Base-by-base conservation (phyloP, 2,329 filamentous ascomycete genomes). In the Gnomoniopsis smithogilvyi region DNA sequence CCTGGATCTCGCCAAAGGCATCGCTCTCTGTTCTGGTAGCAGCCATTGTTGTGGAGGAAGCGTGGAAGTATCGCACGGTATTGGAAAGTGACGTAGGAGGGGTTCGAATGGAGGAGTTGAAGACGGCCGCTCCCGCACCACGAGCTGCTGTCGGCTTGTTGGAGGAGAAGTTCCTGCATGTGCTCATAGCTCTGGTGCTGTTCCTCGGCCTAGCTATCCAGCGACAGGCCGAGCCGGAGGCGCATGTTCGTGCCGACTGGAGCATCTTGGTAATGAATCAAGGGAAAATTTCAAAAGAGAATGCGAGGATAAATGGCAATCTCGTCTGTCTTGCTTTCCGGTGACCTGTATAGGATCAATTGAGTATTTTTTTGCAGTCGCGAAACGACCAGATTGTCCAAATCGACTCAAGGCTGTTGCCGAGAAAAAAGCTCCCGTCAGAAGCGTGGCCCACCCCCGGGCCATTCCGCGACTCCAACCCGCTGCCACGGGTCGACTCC, bases 1-100 rank as follows among this genome's bases (percentile, higher is more conserved):
- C 93, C 81, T 96, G 87, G 75, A 99, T 86, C 80, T 96, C 92
- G 78, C 95, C 95, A 81, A 98, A 98, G 77, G 95, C 95, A 82
- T 99, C 95, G 77, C 86, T 95, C 80, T 99, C 95, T 70, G 89
- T 91, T 77, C 95, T 87, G 65, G 87, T 89, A 65, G 78, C 73
- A 56, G 77, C 71, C 80, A 82, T 82, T 70, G 72, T 81, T 65
- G 67, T 59, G 43, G 77, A 68, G 55, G 78, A 78, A 64, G 73
- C 76, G 70, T 81, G 78, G 64, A 82, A 69, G 62, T 68, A 69
- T 68, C 72, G 66, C 51, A 66, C 69, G 50, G 69, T 38, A 51
- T 48, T 38, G 54, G 26, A 22, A 21, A 54, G n/a, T 53, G 51
- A 55, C 49, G 45, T 36, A 41, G 21, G 11, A 47, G 61, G 30